These are phyloP conservation scores for Paxillus ammoniavirescens DNA, from an alignment of 768 basidiomycete species.

Conservation along the genomic window DNA sequence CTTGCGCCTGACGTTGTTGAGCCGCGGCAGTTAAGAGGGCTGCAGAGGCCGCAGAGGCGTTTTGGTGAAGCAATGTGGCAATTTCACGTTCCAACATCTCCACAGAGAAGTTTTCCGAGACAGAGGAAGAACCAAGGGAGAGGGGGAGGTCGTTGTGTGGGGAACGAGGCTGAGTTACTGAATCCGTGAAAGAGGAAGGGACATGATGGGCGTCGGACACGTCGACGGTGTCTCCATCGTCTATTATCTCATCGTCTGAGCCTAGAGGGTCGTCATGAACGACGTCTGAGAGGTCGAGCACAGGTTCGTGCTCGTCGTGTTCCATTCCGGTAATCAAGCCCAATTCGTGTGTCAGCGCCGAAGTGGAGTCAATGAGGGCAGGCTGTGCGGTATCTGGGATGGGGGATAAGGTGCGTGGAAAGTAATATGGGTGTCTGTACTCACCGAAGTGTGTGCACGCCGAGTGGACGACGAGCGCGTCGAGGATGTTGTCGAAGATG, in stretches of 20 bases:
- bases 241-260: slow-evolving; percentile 47
- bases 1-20: slow-evolving; percentile 58
- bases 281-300: slow-evolving; percentile 78
- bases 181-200: slow-evolving; percentile 24
- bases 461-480: slow-evolving; percentile 20
- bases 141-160: slow-evolving; percentile 29
- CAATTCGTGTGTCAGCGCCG: not conserved
- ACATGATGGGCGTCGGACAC: slow-evolving; percentile 32
- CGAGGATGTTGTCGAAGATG: slow-evolving; percentile 14
- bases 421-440: not conserved
- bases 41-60: slow-evolving; percentile 66
- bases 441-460: slow-evolving; percentile 18
- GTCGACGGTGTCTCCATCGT: slow-evolving; percentile 25
- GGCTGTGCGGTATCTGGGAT: not conserved
- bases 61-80: slow-evolving; percentile 70
- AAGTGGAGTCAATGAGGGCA: not conserved
- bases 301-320: slow-evolving; percentile 58
- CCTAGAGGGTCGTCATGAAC: slow-evolving; percentile 76
- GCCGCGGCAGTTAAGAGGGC: slow-evolving; percentile 64
- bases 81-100: slow-evolving; percentile 80
- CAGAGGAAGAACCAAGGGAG: slow-evolving; percentile 38
- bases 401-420: not conserved
- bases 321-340: slow-evolving; percentile 34
- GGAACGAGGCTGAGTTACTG: slow-evolving; percentile 15
- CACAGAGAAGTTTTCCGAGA: slow-evolving; percentile 55